Conservation (phyloP, 805 yeast species). For the Candida berthetii region DNA sequence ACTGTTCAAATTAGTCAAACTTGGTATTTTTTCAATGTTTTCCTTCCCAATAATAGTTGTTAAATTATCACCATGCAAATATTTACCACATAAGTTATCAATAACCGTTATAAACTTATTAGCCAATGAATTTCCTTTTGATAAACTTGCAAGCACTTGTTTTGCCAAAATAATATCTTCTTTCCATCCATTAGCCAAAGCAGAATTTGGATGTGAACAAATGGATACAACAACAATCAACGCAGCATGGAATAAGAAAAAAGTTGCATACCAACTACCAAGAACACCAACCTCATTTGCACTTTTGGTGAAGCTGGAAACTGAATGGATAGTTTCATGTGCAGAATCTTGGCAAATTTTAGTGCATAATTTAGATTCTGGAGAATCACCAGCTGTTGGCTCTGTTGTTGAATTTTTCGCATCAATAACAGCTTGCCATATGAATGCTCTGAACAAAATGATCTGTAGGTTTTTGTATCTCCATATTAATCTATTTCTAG, state of each 20-base stretch:
- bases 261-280: constrained; percentile 58
- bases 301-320: constrained; percentile 30
- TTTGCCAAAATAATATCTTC: constrained; percentile 37
- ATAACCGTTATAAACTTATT: constrained; percentile 37
- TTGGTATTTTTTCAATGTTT: not conserved
- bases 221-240: constrained; percentile 50
- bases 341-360: constrained; percentile 45
- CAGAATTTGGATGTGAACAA: constrained; percentile 43
- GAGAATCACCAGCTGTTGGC: constrained; percentile 22
- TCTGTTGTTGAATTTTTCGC: constrained; percentile 27
- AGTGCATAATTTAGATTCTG: constrained; percentile 43
- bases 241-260: constrained; percentile 57
- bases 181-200: constrained; percentile 37
- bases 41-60: not conserved
- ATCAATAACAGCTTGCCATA: constrained; percentile 44
- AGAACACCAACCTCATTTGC: constrained; percentile 34
- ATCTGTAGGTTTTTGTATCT: constrained; percentile 50
- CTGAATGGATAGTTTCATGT: constrained; percentile 44
- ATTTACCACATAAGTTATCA: constrained; percentile 31
- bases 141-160: constrained; percentile 27
- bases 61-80: constrained; percentile 10
- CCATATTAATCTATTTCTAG: constrained; percentile 52
- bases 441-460: constrained; percentile 47
- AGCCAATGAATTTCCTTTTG: constrained; percentile 40
- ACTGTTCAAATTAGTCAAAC: no score